A percentile compares a stretch with the other conserved stretches of the same genome.
Evolutionary conservation across 805 yeast species (phyloP).

Genomic region (Schwanniomyces pseudopolymorphus): DNA sequence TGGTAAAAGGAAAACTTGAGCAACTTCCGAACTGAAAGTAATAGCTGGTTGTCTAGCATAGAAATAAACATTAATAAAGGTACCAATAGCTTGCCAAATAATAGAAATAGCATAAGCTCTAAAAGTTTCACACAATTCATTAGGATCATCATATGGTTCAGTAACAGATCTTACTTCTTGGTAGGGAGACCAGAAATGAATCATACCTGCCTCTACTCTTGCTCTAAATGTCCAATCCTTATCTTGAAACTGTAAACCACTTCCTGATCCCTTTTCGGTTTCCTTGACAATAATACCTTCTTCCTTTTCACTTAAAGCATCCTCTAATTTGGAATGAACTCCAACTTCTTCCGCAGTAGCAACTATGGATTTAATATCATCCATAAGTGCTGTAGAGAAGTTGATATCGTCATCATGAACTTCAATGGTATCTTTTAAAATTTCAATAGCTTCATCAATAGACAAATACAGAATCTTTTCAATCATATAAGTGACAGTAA

Average conservation of each 20-base stretch:
- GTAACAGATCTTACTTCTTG: slow-evolving; percentile 68
- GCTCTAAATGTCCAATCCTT: slow-evolving; percentile 27
- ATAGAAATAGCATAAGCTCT: slow-evolving; percentile 55
- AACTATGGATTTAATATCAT: neutral
- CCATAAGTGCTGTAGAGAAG: slow-evolving; percentile 19
- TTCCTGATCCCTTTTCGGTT: slow-evolving; percentile 1
- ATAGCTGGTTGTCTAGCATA: slow-evolving; percentile 56
- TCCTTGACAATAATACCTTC: slow-evolving; percentile 1
- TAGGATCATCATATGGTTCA: slow-evolving; percentile 51
- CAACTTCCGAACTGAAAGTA: slow-evolving; percentile 49
- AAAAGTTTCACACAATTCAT: slow-evolving; percentile 50
- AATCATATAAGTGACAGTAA: slow-evolving; percentile 4
- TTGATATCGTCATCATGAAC: slow-evolving; percentile 34
- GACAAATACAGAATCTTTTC: slow-evolving; percentile 25
- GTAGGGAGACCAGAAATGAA: slow-evolving; percentile 46
- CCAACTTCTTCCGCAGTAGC: neutral
- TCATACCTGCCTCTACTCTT: slow-evolving; percentile 40
- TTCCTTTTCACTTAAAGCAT: slow-evolving; percentile 1
- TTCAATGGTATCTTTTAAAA: slow-evolving; percentile 26
- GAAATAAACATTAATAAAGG: slow-evolving; percentile 60
- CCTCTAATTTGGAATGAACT: neutral
- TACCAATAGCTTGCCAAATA: slow-evolving; percentile 53
- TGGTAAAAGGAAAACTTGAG: slow-evolving; percentile 62
- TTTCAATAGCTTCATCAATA: slow-evolving; percentile 20
- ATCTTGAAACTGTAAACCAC: neutral